Evolutionary conservation across 2,329 filamentous ascomycete species (phyloP).

Genomic region (Colletotrichum camelliae): DNA sequence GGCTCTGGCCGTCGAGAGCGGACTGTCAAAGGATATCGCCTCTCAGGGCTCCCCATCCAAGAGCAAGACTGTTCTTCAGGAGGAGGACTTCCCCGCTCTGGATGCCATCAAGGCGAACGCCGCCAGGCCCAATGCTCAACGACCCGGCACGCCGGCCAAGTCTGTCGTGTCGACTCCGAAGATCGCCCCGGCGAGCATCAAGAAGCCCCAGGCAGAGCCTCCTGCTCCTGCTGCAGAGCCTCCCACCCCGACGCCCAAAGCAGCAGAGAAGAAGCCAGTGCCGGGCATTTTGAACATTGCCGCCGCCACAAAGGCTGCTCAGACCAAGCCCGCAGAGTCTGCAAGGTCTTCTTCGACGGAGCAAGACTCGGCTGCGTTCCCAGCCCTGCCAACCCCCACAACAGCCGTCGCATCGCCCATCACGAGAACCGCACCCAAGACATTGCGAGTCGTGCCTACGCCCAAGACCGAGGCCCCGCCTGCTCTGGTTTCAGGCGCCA

Average conservation of each 20-base stretch:
- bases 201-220: slow-evolving; percentile 33
- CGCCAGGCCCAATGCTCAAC: slow-evolving; percentile 38
- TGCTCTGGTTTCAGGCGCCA: background rate
- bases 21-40: slow-evolving; percentile 51
- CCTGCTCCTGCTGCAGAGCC: background rate
- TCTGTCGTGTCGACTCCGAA: slow-evolving; percentile 40
- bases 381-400: slow-evolving; percentile 55
- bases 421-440: slow-evolving; percentile 62
- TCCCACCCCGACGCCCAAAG: slow-evolving; percentile 24
- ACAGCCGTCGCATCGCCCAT: slow-evolving; percentile 54
- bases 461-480: slow-evolving; percentile 65
- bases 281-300: slow-evolving; percentile 55
- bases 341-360: slow-evolving; percentile 30
- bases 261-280: slow-evolving; percentile 42
- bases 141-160: slow-evolving; percentile 34
- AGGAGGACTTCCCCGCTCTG: slow-evolving; percentile 69
- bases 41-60: slow-evolving; percentile 37
- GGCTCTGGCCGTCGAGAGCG: slow-evolving; percentile 48
- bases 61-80: slow-evolving; percentile 46
- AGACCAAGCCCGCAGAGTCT: slow-evolving; percentile 34
- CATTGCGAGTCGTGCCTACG: slow-evolving; percentile 72
- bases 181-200: slow-evolving; percentile 36
- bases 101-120: slow-evolving; percentile 49
- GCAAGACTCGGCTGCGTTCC: slow-evolving; percentile 48
- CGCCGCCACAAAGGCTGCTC: slow-evolving; percentile 46